Conservation (phyloP, 768 basidiomycete species). For the Boletus patriciae region DNA sequence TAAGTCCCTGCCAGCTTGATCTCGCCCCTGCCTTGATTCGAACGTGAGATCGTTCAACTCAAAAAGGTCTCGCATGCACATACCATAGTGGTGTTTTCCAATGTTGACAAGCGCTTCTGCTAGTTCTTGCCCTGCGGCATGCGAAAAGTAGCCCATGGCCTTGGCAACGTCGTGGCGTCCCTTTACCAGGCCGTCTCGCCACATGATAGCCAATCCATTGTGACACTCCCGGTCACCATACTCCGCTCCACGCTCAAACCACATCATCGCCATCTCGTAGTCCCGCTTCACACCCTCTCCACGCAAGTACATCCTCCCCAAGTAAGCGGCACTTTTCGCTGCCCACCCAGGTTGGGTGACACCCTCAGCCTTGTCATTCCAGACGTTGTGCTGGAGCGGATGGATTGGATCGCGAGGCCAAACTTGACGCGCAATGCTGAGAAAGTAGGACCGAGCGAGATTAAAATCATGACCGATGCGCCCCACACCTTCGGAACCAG, state of each 20-base stretch:
- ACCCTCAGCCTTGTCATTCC: slow-evolving; percentile 49
- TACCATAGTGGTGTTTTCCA: slow-evolving; percentile 75
- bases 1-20: slow-evolving; percentile 61
- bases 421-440: slow-evolving; percentile 74
- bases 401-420: slow-evolving; percentile 84
- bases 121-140: slow-evolving; percentile 83
- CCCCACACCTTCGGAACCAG: slow-evolving; percentile 91
- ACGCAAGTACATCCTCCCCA: slow-evolving; percentile 91
- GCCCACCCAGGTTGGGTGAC: slow-evolving; percentile 59
- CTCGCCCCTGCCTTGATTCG: slow-evolving; percentile 63
- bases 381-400: slow-evolving; percentile 45
- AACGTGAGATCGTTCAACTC: slow-evolving; percentile 4
- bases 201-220: slow-evolving; percentile 90
- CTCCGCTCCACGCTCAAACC: slow-evolving; percentile 87
- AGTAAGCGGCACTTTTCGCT: slow-evolving; percentile 78
- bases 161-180: slow-evolving; percentile 66
- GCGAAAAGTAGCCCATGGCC: slow-evolving; percentile 65
- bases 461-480: slow-evolving; percentile 78
- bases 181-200: slow-evolving; percentile 80
- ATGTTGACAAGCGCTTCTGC: slow-evolving; percentile 92
- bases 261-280: slow-evolving; percentile 75
- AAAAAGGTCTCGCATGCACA: slow-evolving; percentile 14
- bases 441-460: slow-evolving; percentile 81
- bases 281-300: slow-evolving; percentile 90
- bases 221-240: slow-evolving; percentile 85